These are phyloP conservation scores for Saccharomycopsis fibuligera DNA, from an alignment of 805 yeast genomes.

Conservation along the genomic window DNA sequence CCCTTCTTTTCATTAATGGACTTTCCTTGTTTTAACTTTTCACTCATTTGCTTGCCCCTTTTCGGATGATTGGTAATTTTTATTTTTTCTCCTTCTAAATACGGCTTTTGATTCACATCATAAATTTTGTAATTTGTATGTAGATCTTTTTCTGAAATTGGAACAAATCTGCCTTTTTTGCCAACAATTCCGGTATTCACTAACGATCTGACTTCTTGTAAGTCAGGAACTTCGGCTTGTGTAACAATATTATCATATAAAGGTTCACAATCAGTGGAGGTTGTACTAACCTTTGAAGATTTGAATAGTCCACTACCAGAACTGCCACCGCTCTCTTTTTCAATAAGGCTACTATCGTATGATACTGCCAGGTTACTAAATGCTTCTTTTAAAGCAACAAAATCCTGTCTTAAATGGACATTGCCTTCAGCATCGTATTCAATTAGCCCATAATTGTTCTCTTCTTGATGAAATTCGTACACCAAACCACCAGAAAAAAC, in stretches of 20 bases:
- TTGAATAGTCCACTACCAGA: conserved; percentile 17
- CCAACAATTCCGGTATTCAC: conserved; percentile 45
- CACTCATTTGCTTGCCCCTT: background rate
- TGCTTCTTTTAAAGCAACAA: conserved; percentile 40
- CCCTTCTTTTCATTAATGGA: background rate
- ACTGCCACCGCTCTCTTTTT: conserved; percentile 24
- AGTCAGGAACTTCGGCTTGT: conserved; percentile 40
- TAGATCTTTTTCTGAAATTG: conserved; percentile 38
- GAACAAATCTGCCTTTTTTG: conserved; percentile 43
- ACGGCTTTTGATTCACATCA: conserved; percentile 36
- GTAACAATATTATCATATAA: conserved; percentile 33
- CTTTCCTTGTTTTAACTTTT: background rate
- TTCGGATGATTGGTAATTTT: conserved; percentile 26
- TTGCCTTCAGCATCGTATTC: conserved; percentile 38
- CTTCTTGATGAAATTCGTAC: conserved; percentile 74
- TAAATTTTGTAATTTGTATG: conserved; percentile 36
- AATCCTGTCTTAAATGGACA: conserved; percentile 41
- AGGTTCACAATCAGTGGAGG: too few species aligned
- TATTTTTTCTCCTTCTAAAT: conserved; percentile 21
- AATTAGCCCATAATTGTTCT: conserved; percentile 75
- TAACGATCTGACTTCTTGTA: conserved; percentile 33
- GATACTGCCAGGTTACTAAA: conserved; percentile 33
- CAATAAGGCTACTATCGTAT: conserved; percentile 25
- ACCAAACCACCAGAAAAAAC: conserved; percentile 83
- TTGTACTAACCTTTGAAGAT: conserved; percentile 16